Evolutionary conservation across 768 basidiomycete genomes (phyloP).

Genomic region (Psilocybe azurescens): DNA sequence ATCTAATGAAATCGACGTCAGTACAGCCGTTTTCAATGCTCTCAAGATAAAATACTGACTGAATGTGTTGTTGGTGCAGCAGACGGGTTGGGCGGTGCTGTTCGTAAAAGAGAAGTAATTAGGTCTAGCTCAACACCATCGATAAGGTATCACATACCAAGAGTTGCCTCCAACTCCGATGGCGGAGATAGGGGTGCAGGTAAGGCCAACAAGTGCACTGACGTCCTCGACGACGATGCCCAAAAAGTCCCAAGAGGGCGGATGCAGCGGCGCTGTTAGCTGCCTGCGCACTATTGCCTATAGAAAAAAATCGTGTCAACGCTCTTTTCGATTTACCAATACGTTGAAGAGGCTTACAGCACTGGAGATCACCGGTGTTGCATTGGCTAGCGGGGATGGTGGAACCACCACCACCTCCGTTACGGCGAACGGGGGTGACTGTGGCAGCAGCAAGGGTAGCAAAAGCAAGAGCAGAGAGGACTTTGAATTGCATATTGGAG

Average conservation of each 20-base stretch:
- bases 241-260: not conserved
- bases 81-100: conserved; percentile 7
- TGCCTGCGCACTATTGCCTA: conserved; percentile 3
- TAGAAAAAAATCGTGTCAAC: not conserved
- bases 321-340: no score
- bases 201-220: not conserved
- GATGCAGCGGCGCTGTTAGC: not conserved
- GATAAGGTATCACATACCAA: not conserved
- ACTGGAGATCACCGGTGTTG: conserved; percentile 8
- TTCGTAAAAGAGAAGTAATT: not conserved
- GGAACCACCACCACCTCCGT: not conserved
- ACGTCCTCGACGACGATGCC: not conserved
- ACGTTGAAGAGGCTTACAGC: not conserved
- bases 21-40: not conserved
- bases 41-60: not conserved
- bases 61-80: conserved; percentile 9
- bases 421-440: conserved; percentile 2
- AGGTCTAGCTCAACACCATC: not conserved
- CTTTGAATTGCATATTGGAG: conserved; percentile 8
- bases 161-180: conserved; percentile 5
- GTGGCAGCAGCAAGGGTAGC: conserved; percentile 11
- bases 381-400: not conserved
- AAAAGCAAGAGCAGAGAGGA: conserved; percentile 4
- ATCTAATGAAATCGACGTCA: not conserved
- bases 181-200: conserved; percentile 6